phyloP scores from a whole-genome alignment of 805 yeast genomes.

The Yarrowia sp. region DNA sequence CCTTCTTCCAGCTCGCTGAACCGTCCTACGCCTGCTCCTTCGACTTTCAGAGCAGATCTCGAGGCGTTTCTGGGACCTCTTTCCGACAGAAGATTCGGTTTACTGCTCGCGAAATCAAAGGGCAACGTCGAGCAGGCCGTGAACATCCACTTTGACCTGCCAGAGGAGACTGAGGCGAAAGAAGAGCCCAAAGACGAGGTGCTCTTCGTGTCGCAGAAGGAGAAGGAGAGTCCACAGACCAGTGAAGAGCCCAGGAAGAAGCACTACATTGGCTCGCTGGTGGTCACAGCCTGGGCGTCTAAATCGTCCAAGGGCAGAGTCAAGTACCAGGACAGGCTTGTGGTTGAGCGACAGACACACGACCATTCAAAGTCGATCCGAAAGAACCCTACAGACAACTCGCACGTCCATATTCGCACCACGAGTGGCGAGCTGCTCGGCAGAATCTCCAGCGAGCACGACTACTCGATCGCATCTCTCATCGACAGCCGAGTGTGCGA shows the following conservation, averaged over 20 bases:
- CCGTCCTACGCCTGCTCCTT: neutral
- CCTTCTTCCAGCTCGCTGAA: neutral
- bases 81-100: slow-evolving; percentile 28
- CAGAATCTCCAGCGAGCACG: slow-evolving; percentile 2
- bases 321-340: neutral
- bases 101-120: slow-evolving; percentile 31
- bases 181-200: neutral
- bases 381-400: slow-evolving; percentile 7
- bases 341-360: neutral
- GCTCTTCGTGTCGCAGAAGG: neutral
- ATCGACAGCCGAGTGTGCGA: slow-evolving; percentile 53
- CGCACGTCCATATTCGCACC: slow-evolving; percentile 16
- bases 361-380: slow-evolving; percentile 8
- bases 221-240: too few species aligned
- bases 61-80: slow-evolving; percentile 37
- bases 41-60: slow-evolving; percentile 30
- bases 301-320: slow-evolving; percentile 6
- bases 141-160: slow-evolving; percentile 34
- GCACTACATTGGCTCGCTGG: neutral
- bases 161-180: neutral
- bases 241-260: neutral
- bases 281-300: slow-evolving; percentile 30
- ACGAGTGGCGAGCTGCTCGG: neutral
- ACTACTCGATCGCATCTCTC: slow-evolving; percentile 52
- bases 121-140: slow-evolving; percentile 36